A percentile compares a stretch with the other conserved stretches of the same genome.
Evolutionary conservation across 2,329 filamentous ascomycete species (phyloP).

Genomic region (Calycina marina): DNA sequence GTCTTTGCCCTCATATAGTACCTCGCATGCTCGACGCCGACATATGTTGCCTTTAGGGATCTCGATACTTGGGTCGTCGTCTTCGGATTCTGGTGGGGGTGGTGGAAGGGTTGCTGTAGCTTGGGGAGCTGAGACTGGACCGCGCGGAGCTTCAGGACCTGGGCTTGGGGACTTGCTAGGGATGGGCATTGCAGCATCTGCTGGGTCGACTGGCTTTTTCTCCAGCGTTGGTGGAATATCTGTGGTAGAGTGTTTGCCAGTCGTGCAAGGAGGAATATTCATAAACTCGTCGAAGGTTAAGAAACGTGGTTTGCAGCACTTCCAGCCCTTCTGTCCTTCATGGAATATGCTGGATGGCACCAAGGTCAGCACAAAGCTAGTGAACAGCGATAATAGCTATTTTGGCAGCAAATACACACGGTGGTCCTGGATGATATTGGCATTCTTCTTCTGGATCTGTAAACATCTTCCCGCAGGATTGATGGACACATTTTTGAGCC

Average conservation of each 20-base stretch:
- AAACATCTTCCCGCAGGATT: slow-evolving; percentile 84
- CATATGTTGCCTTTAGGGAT: slow-evolving; percentile 65
- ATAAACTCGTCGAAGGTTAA: slow-evolving; percentile 98
- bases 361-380: too few species aligned
- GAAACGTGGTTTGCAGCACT: slow-evolving; percentile 95
- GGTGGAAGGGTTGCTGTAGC: slow-evolving; percentile 32
- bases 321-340: slow-evolving; percentile 56
- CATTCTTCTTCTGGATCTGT: slow-evolving; percentile 72
- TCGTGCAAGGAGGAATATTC: slow-evolving; percentile 78
- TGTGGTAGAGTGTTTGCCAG: slow-evolving; percentile 80
- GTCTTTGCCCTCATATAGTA: slow-evolving; percentile 42
- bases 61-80: slow-evolving; percentile 63
- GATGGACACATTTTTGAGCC: slow-evolving; percentile 81
- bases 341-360: background rate
- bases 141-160: slow-evolving; percentile 27
- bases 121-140: slow-evolving; percentile 30
- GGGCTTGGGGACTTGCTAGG: slow-evolving; percentile 35
- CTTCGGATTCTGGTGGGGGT: slow-evolving; percentile 63
- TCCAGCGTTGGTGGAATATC: slow-evolving; percentile 51
- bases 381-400: background rate
- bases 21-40: slow-evolving; percentile 61
- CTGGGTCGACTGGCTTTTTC: slow-evolving; percentile 34
- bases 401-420: slow-evolving; percentile 52
- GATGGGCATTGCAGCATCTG: slow-evolving; percentile 9
- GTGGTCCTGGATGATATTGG: slow-evolving; percentile 83